Evolutionary conservation across 2,329 filamentous ascomycete species (phyloP), one percentile per base, ranked within the genome.

Genomic region (Aureobasidium uvarum): DNA sequence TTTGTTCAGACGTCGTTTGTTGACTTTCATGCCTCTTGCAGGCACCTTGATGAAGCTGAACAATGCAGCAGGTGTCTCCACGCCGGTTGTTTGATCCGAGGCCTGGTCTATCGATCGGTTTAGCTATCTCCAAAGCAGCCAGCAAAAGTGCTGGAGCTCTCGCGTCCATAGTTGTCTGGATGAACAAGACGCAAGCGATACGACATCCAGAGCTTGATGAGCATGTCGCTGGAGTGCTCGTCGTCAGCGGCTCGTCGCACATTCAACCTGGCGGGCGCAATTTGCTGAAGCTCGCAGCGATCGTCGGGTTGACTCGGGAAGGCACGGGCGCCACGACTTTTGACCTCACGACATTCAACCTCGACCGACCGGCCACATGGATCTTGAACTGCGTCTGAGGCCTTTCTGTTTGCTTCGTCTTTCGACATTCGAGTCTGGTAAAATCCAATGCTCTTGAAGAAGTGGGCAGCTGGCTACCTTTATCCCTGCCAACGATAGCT

Each of bases 271-370:
- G 60, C 48, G n/a, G 60, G 60, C 60, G 58, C 25, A 54, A 63
- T 63, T 54, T 63, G 60, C 43, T 50, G 58, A 62, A 51, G 58
- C 31, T 33, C 43, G 14, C 25, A 62, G 46, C 58, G 58, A 62
- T 62, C 48, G 48, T 63, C 60, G 60, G 60, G 48, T 52, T 63
- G 60, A 54, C 48, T 54, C 60, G 60, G 60, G 48, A 63, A 43
- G 48, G 23, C 16, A 38, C 23, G 60, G 48, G 38, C 23, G 60
- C 18, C 60, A 62, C 13, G 38, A 54, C 36, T 63, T 54, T 43
- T 54, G 60, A 54, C 60, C 60, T 31, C 48, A 54, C 48, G 58
- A 63, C 39, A 20, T 54, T 25, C 46, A 45, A 43, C n/a, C n/a
- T 46, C 58, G 33, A 23, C 45, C 43, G 33, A 16, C 45, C 58